Conservation (phyloP, 225 moss, liverwort and hornwort species). For the Climacium dendroides region DNA sequence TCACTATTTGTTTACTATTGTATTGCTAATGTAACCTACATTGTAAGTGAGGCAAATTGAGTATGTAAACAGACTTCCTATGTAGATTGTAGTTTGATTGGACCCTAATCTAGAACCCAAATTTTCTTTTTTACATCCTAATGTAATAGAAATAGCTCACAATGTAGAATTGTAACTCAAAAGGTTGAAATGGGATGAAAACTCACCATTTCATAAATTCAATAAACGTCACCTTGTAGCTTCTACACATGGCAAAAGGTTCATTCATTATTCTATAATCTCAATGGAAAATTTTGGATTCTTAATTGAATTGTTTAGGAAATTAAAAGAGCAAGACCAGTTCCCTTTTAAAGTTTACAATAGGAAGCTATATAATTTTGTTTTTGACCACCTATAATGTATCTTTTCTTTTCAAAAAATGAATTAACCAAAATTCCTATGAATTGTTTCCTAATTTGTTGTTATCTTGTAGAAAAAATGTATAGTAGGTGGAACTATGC, state of each 20-base stretch:
- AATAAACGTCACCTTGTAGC: neutral
- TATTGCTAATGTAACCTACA: neutral
- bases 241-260: neutral
- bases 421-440: neutral
- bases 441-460: neutral
- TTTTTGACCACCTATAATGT: neutral
- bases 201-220: neutral
- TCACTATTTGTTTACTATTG: too few species aligned
- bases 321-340: neutral
- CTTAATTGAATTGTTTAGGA: neutral
- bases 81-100: too few species aligned
- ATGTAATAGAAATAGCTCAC: neutral
- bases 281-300: neutral
- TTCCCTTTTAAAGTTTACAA: too few species aligned
- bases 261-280: too few species aligned
- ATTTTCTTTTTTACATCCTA: neutral
- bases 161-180: neutral
- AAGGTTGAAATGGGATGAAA: neutral
- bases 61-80: too few species aligned
- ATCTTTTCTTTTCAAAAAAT: neutral
- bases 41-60: neutral
- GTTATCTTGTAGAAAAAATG: neutral
- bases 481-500: neutral
- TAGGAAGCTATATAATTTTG: neutral
- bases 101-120: neutral